Base-by-base conservation (phyloP, 257 asterid genomes). In the Marsdenia floribunda region DNA sequence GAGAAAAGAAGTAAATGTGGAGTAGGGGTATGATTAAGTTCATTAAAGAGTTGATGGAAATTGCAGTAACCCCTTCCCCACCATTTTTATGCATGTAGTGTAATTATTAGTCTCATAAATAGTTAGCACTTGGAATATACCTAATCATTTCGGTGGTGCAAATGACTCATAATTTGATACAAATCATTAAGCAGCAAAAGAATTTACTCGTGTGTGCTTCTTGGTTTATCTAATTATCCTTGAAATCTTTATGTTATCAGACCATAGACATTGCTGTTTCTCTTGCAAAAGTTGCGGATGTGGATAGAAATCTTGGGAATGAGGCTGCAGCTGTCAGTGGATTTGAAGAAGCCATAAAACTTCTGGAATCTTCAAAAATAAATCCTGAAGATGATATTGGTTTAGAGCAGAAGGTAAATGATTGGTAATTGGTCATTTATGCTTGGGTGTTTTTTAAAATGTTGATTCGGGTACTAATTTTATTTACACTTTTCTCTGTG, bases 201-300 rank as follows among this genome's bases (percentile, higher is more conserved):
- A 52, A 14, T 47, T 13, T 35, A 50, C 8, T 15, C 0, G 21
- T 21, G n/a, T 65, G n/a, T 38, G 40, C 49, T 66, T 79, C 70
- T 59, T 74, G 72, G 40, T 50, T 73, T 37, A 24, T 75, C 68
- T 79, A 71, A 70, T 26, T 70, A 7, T 70, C 15, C 53, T 68
- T 55, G 1, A 55, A 50, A 71, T 52, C 13, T 63, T 74, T 60
- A 24, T 58, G 24, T 57, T 77, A 33, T 69, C 89, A 94, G 98
- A 83, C 82, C 59, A 80, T 94, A 76, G 97, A 94, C 75, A 84
- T 89, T 55, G 95, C 96, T 37, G 68, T 78, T 77, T 94, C 98
- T 59, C 89, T 94, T 63, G 98, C 96, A 46, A 94, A 94, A 88
- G 98, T 91, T 59, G 95, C 98, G 46, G 97, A 94, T 66, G 92